A percentile compares a stretch with the other conserved stretches of the same genome.
Conservation (phyloP, 352 stramenopile genomes). For the Phytophthora lateralis region DNA sequence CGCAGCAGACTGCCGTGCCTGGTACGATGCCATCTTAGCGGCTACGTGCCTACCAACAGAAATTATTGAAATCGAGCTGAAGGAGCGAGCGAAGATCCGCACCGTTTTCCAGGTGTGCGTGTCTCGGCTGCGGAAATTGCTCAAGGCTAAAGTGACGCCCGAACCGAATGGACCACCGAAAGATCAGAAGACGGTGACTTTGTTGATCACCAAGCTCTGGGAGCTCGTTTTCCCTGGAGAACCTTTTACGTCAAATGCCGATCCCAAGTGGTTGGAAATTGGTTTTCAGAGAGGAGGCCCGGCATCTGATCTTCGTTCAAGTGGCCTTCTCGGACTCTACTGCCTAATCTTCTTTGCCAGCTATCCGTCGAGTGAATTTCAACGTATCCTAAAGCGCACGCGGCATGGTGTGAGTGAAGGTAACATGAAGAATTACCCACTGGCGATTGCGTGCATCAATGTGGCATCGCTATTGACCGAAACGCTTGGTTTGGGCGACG, state of each 20-base stretch:
- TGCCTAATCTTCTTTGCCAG: conserved; percentile 86
- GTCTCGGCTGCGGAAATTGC: conserved; percentile 67
- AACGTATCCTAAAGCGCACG: conserved; percentile 74
- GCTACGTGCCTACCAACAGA: conserved; percentile 64
- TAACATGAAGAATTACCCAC: conserved; percentile 90
- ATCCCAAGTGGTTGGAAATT: conserved; percentile 82
- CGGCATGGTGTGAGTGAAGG: conserved; percentile 83
- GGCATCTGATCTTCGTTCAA: conserved; percentile 82
- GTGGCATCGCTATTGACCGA: conserved; percentile 75
- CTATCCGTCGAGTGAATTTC: conserved; percentile 64
- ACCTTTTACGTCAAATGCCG: conserved; percentile 70
- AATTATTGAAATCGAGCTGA: conserved; percentile 82
- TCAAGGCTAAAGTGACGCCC: conserved; percentile 81
- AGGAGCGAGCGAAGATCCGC: conserved; percentile 75
- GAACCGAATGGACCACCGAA: conserved; percentile 70
- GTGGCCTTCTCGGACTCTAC: conserved; percentile 83
- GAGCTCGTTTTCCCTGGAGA: conserved; percentile 63
- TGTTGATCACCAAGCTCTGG: conserved; percentile 84
- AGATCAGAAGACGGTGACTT: conserved; percentile 74
- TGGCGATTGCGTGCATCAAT: conserved; percentile 90
- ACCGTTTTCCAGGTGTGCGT: conserved; percentile 71
- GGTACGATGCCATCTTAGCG: conserved; percentile 74
- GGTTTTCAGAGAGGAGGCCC: conserved; percentile 84
- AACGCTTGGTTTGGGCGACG: conserved; percentile 78
- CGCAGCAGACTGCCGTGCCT: conserved; percentile 57